These are phyloP conservation scores for Protea cynaroides DNA, from an alignment of 164 flowering plant species.

Conservation along the genomic window DNA sequence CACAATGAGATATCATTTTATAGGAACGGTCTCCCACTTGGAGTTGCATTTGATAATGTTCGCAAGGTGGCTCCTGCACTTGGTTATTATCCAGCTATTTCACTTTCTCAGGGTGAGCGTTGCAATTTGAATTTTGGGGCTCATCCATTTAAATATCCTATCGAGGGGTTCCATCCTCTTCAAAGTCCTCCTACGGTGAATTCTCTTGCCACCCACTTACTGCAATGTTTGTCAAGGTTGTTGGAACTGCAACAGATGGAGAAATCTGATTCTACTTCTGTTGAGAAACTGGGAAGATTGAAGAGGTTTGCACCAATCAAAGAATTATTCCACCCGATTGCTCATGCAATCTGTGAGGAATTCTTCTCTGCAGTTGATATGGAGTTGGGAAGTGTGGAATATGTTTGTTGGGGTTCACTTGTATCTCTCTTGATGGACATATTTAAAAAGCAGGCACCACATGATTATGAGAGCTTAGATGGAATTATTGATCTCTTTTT, in stretches of 20 bases:
- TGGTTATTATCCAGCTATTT: conserved; percentile 88
- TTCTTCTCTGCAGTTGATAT: conserved; percentile 44
- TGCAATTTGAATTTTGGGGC: conserved; percentile 87
- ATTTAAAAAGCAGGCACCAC: conserved; percentile 61
- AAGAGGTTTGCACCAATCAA: conserved; percentile 66
- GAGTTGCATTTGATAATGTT: conserved; percentile 68
- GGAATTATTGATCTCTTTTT: conserved; percentile 60
- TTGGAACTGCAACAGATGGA: conserved; percentile 46
- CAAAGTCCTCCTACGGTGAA: conserved; percentile 50
- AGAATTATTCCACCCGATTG: conserved; percentile 56
- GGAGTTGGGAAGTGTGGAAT: conserved; percentile 41
- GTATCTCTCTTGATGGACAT: conserved; percentile 60
- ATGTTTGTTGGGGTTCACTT: conserved; percentile 67
- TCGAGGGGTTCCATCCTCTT: conserved; percentile 68
- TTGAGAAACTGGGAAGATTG: conserved; percentile 64
- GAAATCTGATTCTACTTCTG: conserved; percentile 38
- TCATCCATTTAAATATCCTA: conserved; percentile 66
- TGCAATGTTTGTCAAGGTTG: conserved; percentile 65
- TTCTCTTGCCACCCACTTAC: conserved; percentile 33
- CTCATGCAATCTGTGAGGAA: conserved; percentile 57
- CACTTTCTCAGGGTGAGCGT: conserved; percentile 89
- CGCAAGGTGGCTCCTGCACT: conserved; percentile 68
- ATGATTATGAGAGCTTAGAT: conserved; percentile 62
- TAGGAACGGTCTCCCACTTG: conserved; percentile 84
- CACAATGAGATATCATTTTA: conserved; percentile 61